These are phyloP conservation scores for Ceratobasidium sp. DNA, from an alignment of 1,284 basidiomycete species.

Conservation along the genomic window DNA sequence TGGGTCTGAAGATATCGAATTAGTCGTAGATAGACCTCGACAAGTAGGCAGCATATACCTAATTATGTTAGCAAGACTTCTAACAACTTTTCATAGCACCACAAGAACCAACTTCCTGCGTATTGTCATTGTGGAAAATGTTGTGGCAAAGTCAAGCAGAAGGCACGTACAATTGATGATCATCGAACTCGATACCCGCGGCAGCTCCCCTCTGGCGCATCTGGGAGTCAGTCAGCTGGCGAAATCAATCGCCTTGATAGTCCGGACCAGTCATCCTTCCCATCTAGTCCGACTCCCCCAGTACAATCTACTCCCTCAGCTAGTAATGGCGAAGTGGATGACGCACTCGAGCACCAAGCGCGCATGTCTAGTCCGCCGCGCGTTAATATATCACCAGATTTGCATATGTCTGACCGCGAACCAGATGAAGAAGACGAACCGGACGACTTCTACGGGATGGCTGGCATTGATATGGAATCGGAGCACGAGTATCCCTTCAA, in stretches of 20 bases:
- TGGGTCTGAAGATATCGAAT: no score
- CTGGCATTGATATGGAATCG: not conserved
- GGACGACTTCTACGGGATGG: not conserved
- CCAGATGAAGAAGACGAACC: no score
- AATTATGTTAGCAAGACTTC: no score
- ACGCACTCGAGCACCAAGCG: not conserved
- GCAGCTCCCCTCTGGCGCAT: no score
- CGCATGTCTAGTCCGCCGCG: not conserved
- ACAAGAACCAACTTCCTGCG: not conserved
- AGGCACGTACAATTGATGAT: constrained; percentile 1
- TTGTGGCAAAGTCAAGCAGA: not conserved
- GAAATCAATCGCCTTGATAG: not conserved
- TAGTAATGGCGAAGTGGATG: not conserved
- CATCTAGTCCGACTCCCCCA: not conserved
- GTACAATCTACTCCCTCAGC: not conserved
- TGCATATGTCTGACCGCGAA: not conserved
- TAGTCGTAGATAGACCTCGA: no score
- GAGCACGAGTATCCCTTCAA: constrained; percentile 22
- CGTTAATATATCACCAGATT: not conserved
- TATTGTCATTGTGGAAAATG: constrained; percentile 2
- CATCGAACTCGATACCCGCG: constrained; percentile 1
- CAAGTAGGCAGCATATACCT: no score
- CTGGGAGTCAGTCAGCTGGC: no score
- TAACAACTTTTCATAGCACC: no score
- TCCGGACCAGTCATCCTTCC: not conserved